These are phyloP conservation scores for Hirschfeldia incana DNA, from an alignment of 345 rosid species.

Conservation along the genomic window DNA sequence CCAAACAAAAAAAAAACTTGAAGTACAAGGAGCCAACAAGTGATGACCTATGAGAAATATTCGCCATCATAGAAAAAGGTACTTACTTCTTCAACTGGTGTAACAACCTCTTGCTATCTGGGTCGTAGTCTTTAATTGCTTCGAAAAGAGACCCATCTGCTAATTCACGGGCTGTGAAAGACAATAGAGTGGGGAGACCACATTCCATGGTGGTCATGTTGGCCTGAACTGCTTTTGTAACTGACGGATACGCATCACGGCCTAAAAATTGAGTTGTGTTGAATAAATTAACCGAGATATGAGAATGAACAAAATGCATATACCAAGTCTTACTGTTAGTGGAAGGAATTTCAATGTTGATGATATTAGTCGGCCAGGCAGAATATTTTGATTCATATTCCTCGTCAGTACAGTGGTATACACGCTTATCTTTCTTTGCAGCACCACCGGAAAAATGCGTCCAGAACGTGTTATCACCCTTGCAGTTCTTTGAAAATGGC, in stretches of 20 bases:
- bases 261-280: slow-evolving; percentile 24
- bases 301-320: slow-evolving; percentile 14
- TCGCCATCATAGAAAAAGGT: slow-evolving; percentile 4
- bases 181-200: slow-evolving; percentile 82
- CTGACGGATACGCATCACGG: slow-evolving; percentile 67
- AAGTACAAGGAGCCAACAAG: slow-evolving; percentile 14
- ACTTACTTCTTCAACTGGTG: slow-evolving; percentile 75
- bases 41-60: slow-evolving; percentile 1
- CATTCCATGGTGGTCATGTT: slow-evolving; percentile 85
- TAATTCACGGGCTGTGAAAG: slow-evolving; percentile 94
- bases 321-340: slow-evolving; percentile 51
- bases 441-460: slow-evolving; percentile 68
- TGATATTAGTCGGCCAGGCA: slow-evolving; percentile 93
- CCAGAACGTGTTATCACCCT: slow-evolving; percentile 62
- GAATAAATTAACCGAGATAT: background rate
- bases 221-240: slow-evolving; percentile 53
- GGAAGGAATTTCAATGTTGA: slow-evolving; percentile 90
- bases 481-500: slow-evolving; percentile 91
- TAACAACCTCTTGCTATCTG: slow-evolving; percentile 87
- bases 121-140: slow-evolving; percentile 92
- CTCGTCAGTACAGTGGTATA: slow-evolving; percentile 72
- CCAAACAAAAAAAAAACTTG: background rate
- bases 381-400: slow-evolving; percentile 82
- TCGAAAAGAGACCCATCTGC: slow-evolving; percentile 94
- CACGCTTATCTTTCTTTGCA: slow-evolving; percentile 52